phyloP scores from a whole-genome alignment of 768 basidiomycete species.

The Macrolepiota dolichaula region DNA sequence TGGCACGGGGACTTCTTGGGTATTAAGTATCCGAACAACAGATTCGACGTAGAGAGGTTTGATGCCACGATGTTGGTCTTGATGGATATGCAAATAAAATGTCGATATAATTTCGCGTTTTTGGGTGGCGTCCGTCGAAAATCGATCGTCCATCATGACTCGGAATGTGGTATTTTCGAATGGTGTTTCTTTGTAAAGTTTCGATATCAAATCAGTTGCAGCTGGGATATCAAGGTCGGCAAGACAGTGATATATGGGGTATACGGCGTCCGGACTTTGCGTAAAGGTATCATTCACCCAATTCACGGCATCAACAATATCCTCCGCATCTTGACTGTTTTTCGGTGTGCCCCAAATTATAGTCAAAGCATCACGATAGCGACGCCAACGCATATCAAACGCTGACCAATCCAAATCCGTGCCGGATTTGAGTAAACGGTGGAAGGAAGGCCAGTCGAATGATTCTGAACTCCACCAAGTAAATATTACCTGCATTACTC shows the following conservation, averaged over 20 bases:
- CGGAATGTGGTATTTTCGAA: constrained; percentile 22
- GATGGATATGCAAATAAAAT: constrained; percentile 27
- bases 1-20: constrained; percentile 26
- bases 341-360: constrained; percentile 22
- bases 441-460: constrained; percentile 20
- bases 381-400: constrained; percentile 29
- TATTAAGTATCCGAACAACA: constrained; percentile 26
- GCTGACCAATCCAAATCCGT: constrained; percentile 26
- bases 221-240: constrained; percentile 20
- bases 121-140: constrained; percentile 23
- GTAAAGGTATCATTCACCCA: constrained; percentile 28
- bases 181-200: constrained; percentile 2
- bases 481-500: constrained; percentile 11
- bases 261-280: constrained; percentile 24
- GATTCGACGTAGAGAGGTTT: constrained; percentile 24
- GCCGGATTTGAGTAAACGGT: constrained; percentile 23
- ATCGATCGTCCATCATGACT: constrained; percentile 28
- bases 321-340: constrained; percentile 18
- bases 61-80: constrained; percentile 20
- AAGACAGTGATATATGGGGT: constrained; percentile 25
- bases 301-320: constrained; percentile 23
- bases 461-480: constrained; percentile 18
- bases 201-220: constrained; percentile 21
- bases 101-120: constrained; percentile 27
- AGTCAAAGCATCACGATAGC: constrained; percentile 23